phyloP scores from a whole-genome alignment of 73 alveolate species.

The Symbiodinium natans region DNA sequence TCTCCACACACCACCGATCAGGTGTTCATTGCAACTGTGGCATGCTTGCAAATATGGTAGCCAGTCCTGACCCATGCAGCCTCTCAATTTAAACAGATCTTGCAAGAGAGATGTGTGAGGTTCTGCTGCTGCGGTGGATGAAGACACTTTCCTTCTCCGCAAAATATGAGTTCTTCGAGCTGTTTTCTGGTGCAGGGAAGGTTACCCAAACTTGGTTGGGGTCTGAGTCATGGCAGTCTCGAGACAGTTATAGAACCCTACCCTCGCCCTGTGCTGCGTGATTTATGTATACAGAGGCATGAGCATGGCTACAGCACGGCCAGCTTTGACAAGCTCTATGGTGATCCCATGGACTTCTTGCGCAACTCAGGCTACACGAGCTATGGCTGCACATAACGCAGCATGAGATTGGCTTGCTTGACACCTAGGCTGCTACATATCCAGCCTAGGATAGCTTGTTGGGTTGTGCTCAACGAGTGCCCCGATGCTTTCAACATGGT shows the following conservation, averaged over 20 bases:
- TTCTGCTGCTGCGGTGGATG: conserved; percentile 5
- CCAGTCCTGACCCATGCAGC: too few species aligned
- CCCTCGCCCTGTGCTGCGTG: background rate
- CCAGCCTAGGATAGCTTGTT: background rate
- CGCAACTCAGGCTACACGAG: background rate
- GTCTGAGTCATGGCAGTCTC: background rate
- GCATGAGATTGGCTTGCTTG: background rate
- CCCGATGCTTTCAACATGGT: conserved; percentile 28
- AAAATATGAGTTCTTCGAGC: background rate
- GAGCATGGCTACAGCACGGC: background rate
- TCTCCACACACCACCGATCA: background rate
- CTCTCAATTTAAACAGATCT: background rate
- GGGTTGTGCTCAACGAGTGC: conserved; percentile 17
- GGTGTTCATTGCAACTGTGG: background rate
- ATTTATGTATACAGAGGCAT: conserved; percentile 1
- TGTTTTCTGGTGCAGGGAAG: conserved; percentile 19
- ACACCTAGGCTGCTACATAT: background rate
- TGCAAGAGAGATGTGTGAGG: background rate
- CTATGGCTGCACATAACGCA: background rate
- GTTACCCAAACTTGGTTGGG: background rate
- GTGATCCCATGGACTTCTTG: conserved; percentile 30
- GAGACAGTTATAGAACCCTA: background rate
- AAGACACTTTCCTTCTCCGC: background rate
- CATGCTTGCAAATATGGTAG: background rate
- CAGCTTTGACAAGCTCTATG: background rate